These are phyloP conservation scores for Ascosphaera acerosa DNA, from an alignment of 2,329 filamentous ascomycete species.

Conservation along the genomic window DNA sequence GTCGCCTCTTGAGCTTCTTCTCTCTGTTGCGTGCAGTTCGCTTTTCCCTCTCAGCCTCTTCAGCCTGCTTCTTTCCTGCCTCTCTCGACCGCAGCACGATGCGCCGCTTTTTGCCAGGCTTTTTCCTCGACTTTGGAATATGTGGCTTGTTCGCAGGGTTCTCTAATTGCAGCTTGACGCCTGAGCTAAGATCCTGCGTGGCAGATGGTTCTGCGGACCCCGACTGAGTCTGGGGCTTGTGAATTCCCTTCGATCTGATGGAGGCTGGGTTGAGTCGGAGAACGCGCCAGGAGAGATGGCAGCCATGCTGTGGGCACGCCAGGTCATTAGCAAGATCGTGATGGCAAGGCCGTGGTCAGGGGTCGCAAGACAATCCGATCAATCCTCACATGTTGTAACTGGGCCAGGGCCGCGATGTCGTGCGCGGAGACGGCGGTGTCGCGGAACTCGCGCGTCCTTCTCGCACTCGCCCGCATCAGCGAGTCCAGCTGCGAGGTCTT, in stretches of 20 bases:
- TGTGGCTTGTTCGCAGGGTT: constrained; percentile 3
- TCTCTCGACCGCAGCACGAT: constrained; percentile 15
- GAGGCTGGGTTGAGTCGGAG: constrained; percentile 12
- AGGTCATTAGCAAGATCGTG: neutral
- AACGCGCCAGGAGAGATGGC: constrained; percentile 18
- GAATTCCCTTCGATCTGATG: constrained; percentile 5
- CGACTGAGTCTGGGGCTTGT: no score
- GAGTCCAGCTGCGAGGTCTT: neutral
- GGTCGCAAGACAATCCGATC: neutral
- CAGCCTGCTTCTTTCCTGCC: constrained; percentile 9
- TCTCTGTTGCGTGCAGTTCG: constrained; percentile 6
- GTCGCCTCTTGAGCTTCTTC: constrained; percentile 6
- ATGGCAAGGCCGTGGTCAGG: constrained; percentile 2
- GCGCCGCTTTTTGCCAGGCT: constrained; percentile 20
- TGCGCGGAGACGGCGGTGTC: constrained; percentile 15
- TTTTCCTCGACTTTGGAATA: constrained; percentile 12
- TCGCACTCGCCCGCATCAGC: neutral
- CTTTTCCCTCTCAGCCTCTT: constrained; percentile 7
- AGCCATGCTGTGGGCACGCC: constrained; percentile 12
- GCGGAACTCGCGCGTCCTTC: constrained; percentile 11
- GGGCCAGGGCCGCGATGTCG: constrained; percentile 11
- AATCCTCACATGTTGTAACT: constrained; percentile 13
- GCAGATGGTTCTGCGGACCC: no score
- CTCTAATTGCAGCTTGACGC: constrained; percentile 4
- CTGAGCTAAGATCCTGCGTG: no score